Evolutionary conservation across 495 filamentous ascomycete genomes (phyloP).

Genomic region (Echria macrotheca): DNA sequence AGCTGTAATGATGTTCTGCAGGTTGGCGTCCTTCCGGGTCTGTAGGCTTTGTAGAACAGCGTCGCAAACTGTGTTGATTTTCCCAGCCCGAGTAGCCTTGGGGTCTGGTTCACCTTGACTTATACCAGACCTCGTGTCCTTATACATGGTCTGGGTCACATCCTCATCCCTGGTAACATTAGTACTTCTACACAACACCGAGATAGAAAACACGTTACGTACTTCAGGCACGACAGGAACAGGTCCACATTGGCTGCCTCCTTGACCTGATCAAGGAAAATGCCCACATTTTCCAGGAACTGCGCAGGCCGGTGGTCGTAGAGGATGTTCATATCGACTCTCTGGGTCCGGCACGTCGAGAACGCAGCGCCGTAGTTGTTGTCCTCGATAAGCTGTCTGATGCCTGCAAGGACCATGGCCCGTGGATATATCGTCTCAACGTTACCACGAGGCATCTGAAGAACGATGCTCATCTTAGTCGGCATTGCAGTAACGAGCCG

Average conservation of each 20-base stretch:
- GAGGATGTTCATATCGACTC: slow-evolving; percentile 97
- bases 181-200: neutral
- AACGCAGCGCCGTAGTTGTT: slow-evolving; percentile 83
- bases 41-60: slow-evolving; percentile 68
- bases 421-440: slow-evolving; percentile 92
- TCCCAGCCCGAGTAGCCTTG: slow-evolving; percentile 44
- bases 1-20: slow-evolving; percentile 92
- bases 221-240: slow-evolving; percentile 85
- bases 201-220: slow-evolving; percentile 24
- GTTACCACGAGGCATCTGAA: slow-evolving; percentile 94
- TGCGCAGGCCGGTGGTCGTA: slow-evolving; percentile 83
- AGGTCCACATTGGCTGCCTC: slow-evolving; percentile 83
- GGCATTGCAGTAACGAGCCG: slow-evolving; percentile 86
- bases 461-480: slow-evolving; percentile 68
- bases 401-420: slow-evolving; percentile 84
- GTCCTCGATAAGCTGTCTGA: slow-evolving; percentile 69
- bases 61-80: slow-evolving; percentile 81
- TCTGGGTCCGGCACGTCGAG: slow-evolving; percentile 78
- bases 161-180: slow-evolving; percentile 67
- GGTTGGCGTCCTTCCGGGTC: slow-evolving; percentile 56
- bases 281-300: slow-evolving; percentile 66
- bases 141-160: slow-evolving; percentile 90
- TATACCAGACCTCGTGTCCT: slow-evolving; percentile 58
- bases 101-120: slow-evolving; percentile 11
- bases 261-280: slow-evolving; percentile 84